Evolutionary conservation across 768 basidiomycete species (phyloP), one percentile per base, ranked within the genome.

Genomic region (Collybia mongolica): DNA sequence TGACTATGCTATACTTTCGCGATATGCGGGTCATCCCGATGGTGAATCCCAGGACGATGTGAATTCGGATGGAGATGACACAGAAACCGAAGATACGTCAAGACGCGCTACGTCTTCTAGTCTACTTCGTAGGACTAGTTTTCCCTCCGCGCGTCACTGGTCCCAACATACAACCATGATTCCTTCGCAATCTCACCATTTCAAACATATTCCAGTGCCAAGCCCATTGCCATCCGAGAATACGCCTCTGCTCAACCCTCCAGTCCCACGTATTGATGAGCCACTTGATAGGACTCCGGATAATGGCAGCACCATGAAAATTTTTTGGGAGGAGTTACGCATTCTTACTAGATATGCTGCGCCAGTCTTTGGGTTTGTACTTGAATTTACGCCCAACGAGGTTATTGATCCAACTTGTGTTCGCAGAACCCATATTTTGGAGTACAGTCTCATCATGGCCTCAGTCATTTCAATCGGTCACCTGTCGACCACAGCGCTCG

Each of bases 391-490:
- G 45, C 43, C 17, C 9, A 29, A 6, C 11, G 3, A 32, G 14
- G 14, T 9, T 44, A 7, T 7, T 32, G 39, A 28, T 6, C 8
- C 17, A 24, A 2, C 35, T 48, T 49, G 39, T 15, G 51, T 43
- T 14, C 5, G 26, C 23, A 91, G 90, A 5, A 86, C 90, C 2
- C 87, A 90, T 54, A 44, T 92, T 17, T 75, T 91, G 17, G 95
- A 98, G 63, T 95, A 90, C 65, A 90, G 88, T 7, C 81, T 98
- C 28, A 80, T 92, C 40, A 75, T 96, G 35, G 85, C 84, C 2
- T 86, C 91, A 9, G 90, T 96, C 43, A 66, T 98, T 29, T 86
- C 86, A 9, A 88, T 96, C 19, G 96, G 96, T 0, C 96, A 98
- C 65, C 69, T 98, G 9, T 93, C 92, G 0, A 96, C 93, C 0